phyloP scores from a whole-genome alignment of 1,284 basidiomycete species.

The Pholiota adiposa region DNA sequence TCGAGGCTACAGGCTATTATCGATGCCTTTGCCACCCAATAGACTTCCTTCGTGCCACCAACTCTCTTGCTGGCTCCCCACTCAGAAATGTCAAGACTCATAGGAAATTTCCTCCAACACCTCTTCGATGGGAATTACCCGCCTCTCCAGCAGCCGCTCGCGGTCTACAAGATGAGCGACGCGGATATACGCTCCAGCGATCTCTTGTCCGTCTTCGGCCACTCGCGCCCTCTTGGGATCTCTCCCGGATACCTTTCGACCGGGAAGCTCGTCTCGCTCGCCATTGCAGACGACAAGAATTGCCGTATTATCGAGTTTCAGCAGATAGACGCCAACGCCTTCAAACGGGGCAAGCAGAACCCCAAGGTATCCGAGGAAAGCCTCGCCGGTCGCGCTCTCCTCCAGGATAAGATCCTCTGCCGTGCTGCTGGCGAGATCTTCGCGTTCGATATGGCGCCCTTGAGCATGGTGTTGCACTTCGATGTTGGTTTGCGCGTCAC shows the following conservation, averaged over 20 bases:
- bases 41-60: not conserved
- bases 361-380: conserved; percentile 24
- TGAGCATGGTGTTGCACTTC: conserved; percentile 37
- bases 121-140: conserved; percentile 6
- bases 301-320: conserved; percentile 39
- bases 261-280: conserved; percentile 39
- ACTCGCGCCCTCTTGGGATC: conserved; percentile 38
- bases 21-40: not conserved
- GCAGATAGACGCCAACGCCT: conserved; percentile 10
- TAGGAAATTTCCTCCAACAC: not conserved
- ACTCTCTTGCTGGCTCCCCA: not conserved
- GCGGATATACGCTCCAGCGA: conserved; percentile 19
- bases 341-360: conserved; percentile 20
- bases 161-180: conserved; percentile 26
- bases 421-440: conserved; percentile 40
- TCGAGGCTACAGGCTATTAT: not conserved
- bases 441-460: conserved; percentile 45
- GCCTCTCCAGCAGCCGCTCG: conserved; percentile 6
- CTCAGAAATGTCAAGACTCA: not conserved
- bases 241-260: conserved; percentile 39
- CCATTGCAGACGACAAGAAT: conserved; percentile 36
- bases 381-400: conserved; percentile 17
- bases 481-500: conserved; percentile 38
- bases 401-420: conserved; percentile 36
- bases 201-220: conserved; percentile 24